Evolutionary conservation across 768 basidiomycete genomes (phyloP).

Genomic region (Leccinum aurantiacum): DNA sequence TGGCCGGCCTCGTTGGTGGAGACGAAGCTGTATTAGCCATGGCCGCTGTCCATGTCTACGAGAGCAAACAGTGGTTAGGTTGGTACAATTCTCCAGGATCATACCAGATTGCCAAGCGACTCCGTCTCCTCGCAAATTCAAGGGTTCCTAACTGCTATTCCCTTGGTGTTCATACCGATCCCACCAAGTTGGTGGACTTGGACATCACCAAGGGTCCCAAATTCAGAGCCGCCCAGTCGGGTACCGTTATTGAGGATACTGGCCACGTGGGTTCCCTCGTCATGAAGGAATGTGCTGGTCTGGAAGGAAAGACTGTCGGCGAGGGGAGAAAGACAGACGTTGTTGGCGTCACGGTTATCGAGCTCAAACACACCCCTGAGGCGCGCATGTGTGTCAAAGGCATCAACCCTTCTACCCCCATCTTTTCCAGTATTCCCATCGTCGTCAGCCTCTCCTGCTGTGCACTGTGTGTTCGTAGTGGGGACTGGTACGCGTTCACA

Average conservation of each 20-base stretch:
- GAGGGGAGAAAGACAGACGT: neutral
- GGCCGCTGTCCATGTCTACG: slow-evolving; percentile 28
- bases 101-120: slow-evolving; percentile 25
- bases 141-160: neutral
- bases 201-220: slow-evolving; percentile 1
- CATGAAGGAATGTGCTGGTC: slow-evolving; percentile 5
- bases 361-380: neutral
- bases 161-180: slow-evolving; percentile 12
- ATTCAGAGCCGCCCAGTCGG: slow-evolving; percentile 2
- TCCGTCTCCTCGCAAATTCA: slow-evolving; percentile 19
- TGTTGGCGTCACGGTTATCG: slow-evolving; percentile 3
- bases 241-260: slow-evolving; percentile 7
- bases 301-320: neutral
- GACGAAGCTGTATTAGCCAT: slow-evolving; percentile 34
- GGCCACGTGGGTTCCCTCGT: slow-evolving; percentile 5
- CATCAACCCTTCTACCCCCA: neutral
- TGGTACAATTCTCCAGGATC: slow-evolving; percentile 37
- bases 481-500: slow-evolving; percentile 27
- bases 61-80: slow-evolving; percentile 26
- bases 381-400: neutral
- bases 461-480: no score
- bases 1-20: slow-evolving; percentile 18
- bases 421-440: slow-evolving; percentile 19
- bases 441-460: slow-evolving; percentile 5
- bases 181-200: neutral